Percentiles rank a stretch among this genome's conserved stretches.
Evolutionary conservation across 2,329 filamentous ascomycete species (phyloP).

Genomic region (Aspergillus nomiae): DNA sequence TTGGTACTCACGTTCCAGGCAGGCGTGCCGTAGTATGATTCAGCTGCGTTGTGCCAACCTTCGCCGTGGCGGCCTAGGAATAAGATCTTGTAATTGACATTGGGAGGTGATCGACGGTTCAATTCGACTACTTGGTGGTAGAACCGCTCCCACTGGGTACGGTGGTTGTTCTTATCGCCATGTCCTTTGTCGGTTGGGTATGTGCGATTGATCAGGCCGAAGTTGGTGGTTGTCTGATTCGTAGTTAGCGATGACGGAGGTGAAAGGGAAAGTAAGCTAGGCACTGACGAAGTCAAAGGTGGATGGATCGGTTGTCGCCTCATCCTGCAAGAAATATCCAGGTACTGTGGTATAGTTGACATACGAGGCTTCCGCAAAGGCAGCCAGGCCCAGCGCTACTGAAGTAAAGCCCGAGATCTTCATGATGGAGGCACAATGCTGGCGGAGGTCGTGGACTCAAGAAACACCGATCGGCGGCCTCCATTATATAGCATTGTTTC

Average conservation of each 20-base stretch:
- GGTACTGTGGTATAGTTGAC: constrained; percentile 45
- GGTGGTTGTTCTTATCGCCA: constrained; percentile 27
- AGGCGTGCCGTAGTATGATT: constrained; percentile 59
- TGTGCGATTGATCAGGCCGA: constrained; percentile 52
- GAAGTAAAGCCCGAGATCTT: constrained; percentile 72
- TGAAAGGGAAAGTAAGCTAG: not conserved
- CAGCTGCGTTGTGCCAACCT: constrained; percentile 62
- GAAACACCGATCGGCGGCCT: not conserved
- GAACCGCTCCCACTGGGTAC: constrained; percentile 61
- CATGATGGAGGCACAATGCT: constrained; percentile 18
- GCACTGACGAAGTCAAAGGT: constrained; percentile 51
- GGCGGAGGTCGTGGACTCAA: not conserved
- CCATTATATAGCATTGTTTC: not conserved
- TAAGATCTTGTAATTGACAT: constrained; percentile 57
- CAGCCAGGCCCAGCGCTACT: constrained; percentile 69
- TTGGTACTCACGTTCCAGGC: constrained; percentile 59
- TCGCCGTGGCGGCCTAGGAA: constrained; percentile 63
- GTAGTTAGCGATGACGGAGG: not conserved
- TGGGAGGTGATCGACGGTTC: constrained; percentile 42
- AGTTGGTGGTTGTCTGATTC: constrained; percentile 42
- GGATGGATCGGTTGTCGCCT: constrained; percentile 45
- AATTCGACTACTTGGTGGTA: constrained; percentile 49
- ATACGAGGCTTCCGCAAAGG: constrained; percentile 61
- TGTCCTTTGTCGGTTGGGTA: constrained; percentile 43
- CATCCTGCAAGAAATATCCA: constrained; percentile 54